A percentile compares a stretch with the other conserved stretches of the same genome.
These are phyloP conservation scores for Neurospora sp. DNA, from an alignment of 495 filamentous ascomycete species.

Conservation along the genomic window DNA sequence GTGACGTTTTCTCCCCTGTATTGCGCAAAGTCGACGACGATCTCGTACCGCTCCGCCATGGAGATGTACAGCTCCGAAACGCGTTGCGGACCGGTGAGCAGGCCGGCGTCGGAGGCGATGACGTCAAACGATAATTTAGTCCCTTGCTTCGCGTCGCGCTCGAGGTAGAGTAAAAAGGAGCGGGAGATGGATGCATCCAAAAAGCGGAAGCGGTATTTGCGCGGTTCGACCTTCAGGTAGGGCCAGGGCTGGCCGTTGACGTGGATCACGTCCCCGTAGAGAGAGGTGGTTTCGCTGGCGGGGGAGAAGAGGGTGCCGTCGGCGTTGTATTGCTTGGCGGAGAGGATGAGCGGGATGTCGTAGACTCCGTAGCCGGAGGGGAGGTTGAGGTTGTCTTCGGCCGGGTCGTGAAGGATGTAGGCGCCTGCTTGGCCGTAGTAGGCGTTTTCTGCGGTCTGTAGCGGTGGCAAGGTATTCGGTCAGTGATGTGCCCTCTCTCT, in stretches of 20 bases:
- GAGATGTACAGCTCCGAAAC: constrained; percentile 35
- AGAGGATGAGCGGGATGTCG: constrained; percentile 42
- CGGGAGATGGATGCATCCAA: constrained; percentile 40
- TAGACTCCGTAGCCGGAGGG: constrained; percentile 37
- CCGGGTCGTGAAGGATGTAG: constrained; percentile 32
- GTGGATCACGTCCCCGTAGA: constrained; percentile 45
- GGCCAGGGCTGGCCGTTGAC: constrained; percentile 52
- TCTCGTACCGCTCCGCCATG: constrained; percentile 48
- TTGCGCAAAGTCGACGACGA: constrained; percentile 41
- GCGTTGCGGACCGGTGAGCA: constrained; percentile 27
- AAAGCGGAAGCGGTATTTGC: constrained; percentile 48
- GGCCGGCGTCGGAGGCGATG: constrained; percentile 43
- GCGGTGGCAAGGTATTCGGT: too few relatives aligned
- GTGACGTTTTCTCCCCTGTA: constrained; percentile 40
- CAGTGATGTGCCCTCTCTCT: too few relatives aligned
- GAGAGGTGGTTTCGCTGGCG: constrained; percentile 27
- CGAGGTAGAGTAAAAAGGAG: constrained; percentile 39
- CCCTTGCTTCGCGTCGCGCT: constrained; percentile 5
- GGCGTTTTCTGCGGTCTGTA: constrained; percentile 39
- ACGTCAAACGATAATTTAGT: constrained; percentile 35
- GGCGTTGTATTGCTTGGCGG: constrained; percentile 38
- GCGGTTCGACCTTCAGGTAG: constrained; percentile 42
- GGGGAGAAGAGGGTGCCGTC: constrained; percentile 36
- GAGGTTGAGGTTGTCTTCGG: constrained; percentile 34
- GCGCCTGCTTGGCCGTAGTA: constrained; percentile 44